phyloP scores from a whole-genome alignment of 495 filamentous ascomycete genomes.

The Durotheca rogersii region DNA sequence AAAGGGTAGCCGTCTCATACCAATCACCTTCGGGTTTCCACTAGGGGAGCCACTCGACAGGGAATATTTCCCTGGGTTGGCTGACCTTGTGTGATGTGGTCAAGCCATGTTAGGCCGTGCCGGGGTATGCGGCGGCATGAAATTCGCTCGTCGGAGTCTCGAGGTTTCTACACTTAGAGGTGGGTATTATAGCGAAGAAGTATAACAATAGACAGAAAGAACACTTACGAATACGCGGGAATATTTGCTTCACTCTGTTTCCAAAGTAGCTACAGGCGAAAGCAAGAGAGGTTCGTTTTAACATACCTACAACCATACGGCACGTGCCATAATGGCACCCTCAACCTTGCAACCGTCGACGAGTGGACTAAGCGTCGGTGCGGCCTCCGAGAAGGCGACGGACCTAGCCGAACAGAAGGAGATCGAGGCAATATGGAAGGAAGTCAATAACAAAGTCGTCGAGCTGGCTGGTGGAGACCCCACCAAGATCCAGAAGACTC shows the following conservation, averaged over 20 bases:
- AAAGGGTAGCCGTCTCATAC: conserved; percentile 8
- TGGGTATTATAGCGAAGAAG: conserved; percentile 3
- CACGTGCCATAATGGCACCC: conserved; percentile 25
- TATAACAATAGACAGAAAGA: not conserved
- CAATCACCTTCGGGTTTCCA: conserved; percentile 14
- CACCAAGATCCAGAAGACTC: conserved; percentile 27
- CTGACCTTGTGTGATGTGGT: no score
- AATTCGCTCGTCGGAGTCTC: conserved; percentile 9
- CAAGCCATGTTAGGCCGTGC: conserved; percentile 4
- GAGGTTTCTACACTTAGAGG: conserved; percentile 1
- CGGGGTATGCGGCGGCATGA: conserved; percentile 4
- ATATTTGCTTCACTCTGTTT: not conserved
- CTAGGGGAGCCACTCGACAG: not conserved
- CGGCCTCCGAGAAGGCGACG: conserved; percentile 22
- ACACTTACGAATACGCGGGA: no score
- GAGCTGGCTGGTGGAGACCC: conserved; percentile 42
- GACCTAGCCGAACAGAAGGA: conserved; percentile 40
- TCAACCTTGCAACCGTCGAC: conserved; percentile 24
- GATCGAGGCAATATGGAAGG: conserved; percentile 41
- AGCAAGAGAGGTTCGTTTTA: not conserved
- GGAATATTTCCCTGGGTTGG: not conserved
- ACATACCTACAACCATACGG: not conserved
- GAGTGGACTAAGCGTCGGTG: conserved; percentile 20
- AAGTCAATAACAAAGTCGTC: conserved; percentile 41
- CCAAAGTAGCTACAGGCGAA: not conserved